phyloP scores from a whole-genome alignment of 208 protist species.

The Herpetomonas tarakana region DNA sequence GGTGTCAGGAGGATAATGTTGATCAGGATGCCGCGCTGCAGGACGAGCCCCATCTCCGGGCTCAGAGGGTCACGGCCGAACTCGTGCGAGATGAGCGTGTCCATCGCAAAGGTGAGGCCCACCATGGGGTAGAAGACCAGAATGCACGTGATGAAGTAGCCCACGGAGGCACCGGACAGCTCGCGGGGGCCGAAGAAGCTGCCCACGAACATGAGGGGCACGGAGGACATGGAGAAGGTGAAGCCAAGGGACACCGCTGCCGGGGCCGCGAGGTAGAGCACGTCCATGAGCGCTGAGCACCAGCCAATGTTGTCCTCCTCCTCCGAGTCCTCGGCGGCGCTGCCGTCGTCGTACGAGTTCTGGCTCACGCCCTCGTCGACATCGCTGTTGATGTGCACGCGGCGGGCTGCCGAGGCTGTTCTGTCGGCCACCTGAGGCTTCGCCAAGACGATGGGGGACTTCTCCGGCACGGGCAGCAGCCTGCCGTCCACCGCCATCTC shows the following conservation, averaged over 20 bases:
- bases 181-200: constrained; percentile 59
- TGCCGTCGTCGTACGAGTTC: constrained; percentile 10
- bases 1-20: constrained; percentile 62
- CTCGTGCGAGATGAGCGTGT: constrained; percentile 84
- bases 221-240: constrained; percentile 71
- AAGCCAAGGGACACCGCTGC: constrained; percentile 73
- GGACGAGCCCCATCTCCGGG: constrained; percentile 62
- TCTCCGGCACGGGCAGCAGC: constrained; percentile 22
- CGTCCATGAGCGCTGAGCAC: constrained; percentile 35
- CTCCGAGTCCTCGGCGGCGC: constrained; percentile 18
- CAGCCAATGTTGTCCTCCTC: constrained; percentile 40
- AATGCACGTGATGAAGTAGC: constrained; percentile 77
- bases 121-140: constrained; percentile 72
- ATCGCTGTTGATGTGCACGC: constrained; percentile 38
- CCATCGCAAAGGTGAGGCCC: constrained; percentile 80
- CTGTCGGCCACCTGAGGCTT: constrained; percentile 4
- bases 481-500: constrained; percentile 18
- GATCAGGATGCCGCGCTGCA: constrained; percentile 78
- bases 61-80: constrained; percentile 72
- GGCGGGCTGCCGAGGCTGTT: constrained; percentile 12
- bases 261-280: constrained; percentile 60
- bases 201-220: constrained; percentile 78
- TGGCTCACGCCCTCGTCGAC: constrained; percentile 16
- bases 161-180: constrained; percentile 74
- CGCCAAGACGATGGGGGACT: constrained; percentile 32